Conservation (phyloP, 176 grass and related monocot genomes). For the Ampelocalamus luodianensis region DNA sequence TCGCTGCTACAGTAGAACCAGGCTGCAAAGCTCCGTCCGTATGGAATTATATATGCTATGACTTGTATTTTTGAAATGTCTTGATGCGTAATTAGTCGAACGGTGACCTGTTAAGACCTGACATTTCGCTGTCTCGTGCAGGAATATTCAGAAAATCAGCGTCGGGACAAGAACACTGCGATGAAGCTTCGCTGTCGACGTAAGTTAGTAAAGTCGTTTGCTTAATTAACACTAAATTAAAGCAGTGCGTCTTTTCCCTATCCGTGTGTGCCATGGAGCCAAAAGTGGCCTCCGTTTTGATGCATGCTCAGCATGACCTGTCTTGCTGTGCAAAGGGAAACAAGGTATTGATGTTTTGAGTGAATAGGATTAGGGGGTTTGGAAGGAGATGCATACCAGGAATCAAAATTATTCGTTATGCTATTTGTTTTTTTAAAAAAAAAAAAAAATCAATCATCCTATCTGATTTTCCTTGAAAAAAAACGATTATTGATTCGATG, state of each 20-base stretch:
- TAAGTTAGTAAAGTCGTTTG: slow-evolving; percentile 15
- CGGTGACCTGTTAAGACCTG: slow-evolving; percentile 12
- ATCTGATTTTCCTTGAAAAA: neutral
- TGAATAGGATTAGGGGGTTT: neutral
- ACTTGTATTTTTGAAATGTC: neutral
- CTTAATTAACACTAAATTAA: slow-evolving; percentile 30
- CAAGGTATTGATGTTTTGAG: neutral
- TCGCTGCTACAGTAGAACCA: neutral
- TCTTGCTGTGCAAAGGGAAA: neutral
- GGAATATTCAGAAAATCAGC: slow-evolving; percentile 49
- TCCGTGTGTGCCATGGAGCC: neutral
- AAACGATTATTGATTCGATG: neutral
- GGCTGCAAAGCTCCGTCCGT: neutral
- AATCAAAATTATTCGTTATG: neutral
- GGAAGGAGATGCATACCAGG: neutral
- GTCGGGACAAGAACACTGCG: slow-evolving; percentile 39
- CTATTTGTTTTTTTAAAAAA: slow-evolving; percentile 4
- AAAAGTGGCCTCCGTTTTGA: neutral
- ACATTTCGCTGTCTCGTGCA: slow-evolving; percentile 13
- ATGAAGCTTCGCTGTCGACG: slow-evolving; percentile 47
- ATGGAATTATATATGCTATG: neutral
- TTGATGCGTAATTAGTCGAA: neutral
- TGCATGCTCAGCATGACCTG: slow-evolving; percentile 26
- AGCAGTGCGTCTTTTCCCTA: neutral
- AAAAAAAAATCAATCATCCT: neutral